Base-by-base conservation (phyloP, 2,329 filamentous ascomycete genomes). In the Exophiala calicioides region DNA sequence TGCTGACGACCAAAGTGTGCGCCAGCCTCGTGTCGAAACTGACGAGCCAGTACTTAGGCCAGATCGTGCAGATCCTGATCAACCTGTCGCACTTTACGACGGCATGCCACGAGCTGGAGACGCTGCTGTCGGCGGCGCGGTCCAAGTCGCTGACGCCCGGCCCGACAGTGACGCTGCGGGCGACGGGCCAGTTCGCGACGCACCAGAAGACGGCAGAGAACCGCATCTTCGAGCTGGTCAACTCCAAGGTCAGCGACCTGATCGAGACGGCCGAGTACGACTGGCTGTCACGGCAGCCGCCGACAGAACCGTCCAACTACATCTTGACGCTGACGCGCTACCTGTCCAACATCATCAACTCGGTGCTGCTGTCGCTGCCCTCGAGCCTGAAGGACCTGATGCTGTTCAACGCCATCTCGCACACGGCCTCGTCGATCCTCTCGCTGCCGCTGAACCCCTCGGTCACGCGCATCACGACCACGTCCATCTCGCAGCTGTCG, bases 201-300 rank as follows among this genome's bases (percentile, higher is more conserved):
- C 90, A 95, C 64, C 96, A 96, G 70, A 96, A 97, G 71, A 90
- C 86, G 1, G 93, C 93, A 0, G 91, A 96, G 64, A 95, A 96
- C 70, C 86, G 94, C 24, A 97, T 98, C 47, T 98, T 98, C 63
- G 94, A 98, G 69, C 79, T 98, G 0, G 93, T 98, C 54, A 97
- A 98, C 70, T 94, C 88, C 47, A 98, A 98, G 73, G 97, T 98
- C 60, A 91, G 97, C 62, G 93, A 98, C 64, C 79, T 98, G 8
- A 87, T 98, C 44, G 91, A 96, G 60, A 97, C 90, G 0, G 91
- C 93, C 23, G 93, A 98, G 68, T 98, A 98, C 64, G 89, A 97
- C 66, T 98, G 93, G 79, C 80, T 78, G 67, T 74, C 79, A 5
- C 74, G 77, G 3, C 80, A 76, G 5, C 72, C 81, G 18, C 81